Evolutionary conservation across 805 yeast genomes (phyloP).

Genomic region (Yamadazyma kitorensis): DNA sequence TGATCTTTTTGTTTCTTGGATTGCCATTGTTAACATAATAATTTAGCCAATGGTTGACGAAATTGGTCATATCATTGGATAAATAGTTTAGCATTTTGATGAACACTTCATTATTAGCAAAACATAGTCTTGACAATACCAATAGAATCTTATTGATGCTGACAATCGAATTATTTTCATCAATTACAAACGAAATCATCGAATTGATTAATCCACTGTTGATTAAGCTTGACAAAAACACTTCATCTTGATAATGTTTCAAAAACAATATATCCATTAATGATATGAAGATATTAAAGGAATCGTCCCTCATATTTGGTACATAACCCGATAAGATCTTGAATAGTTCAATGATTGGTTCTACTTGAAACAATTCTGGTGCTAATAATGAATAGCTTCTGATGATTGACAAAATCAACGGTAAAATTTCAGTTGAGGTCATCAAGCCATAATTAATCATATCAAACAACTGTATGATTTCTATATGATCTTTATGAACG

Average conservation of each 20-base stretch:
- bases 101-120: constrained; percentile 33
- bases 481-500: constrained; percentile 18
- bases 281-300: constrained; percentile 54
- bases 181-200: constrained; percentile 38
- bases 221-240: constrained; percentile 28
- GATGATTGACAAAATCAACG: constrained; percentile 56
- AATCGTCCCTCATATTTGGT: constrained; percentile 66
- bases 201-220: constrained; percentile 46
- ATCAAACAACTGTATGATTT: constrained; percentile 46
- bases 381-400: constrained; percentile 59
- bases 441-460: constrained; percentile 57
- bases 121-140: constrained; percentile 37
- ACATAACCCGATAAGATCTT: constrained; percentile 52
- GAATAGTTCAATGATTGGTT: constrained; percentile 41
- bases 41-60: constrained; percentile 38
- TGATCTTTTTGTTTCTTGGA: constrained; percentile 71
- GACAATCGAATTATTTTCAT: constrained; percentile 43
- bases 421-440: constrained; percentile 72
- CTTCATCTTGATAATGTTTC: constrained; percentile 20
- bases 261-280: constrained; percentile 50
- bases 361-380: constrained; percentile 39
- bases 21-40: constrained; percentile 56
- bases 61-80: constrained; percentile 18
- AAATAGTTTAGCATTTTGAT: constrained; percentile 29
- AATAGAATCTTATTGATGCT: constrained; percentile 33